phyloP scores from a whole-genome alignment of 1,284 basidiomycete genomes.

The Ceratobasidium theobromae region DNA sequence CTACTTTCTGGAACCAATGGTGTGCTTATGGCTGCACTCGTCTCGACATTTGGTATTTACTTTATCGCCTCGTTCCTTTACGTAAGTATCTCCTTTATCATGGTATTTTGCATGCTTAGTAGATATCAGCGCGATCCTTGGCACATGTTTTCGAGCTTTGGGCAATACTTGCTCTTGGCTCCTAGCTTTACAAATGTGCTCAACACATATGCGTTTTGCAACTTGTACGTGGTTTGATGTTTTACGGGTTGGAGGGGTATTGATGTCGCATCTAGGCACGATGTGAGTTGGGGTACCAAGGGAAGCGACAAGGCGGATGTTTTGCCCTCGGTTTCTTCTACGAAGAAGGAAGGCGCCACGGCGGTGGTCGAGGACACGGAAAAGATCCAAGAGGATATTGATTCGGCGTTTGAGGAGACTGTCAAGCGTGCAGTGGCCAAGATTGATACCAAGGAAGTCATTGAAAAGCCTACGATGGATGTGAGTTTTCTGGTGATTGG shows the following conservation, averaged over 20 bases:
- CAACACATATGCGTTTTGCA: conserved; percentile 96
- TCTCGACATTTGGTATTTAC: conserved; percentile 88
- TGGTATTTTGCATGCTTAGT: not conserved
- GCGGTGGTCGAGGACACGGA: conserved; percentile 82
- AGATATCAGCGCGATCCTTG: conserved; percentile 80
- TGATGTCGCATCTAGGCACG: conserved; percentile 44
- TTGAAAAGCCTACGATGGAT: conserved; percentile 85
- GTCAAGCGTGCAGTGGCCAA: conserved; percentile 91
- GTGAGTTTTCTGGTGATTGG: conserved; percentile 40
- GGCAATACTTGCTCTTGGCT: conserved; percentile 87
- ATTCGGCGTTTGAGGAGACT: conserved; percentile 91
- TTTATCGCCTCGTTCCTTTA: conserved; percentile 86
- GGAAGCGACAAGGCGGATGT: conserved; percentile 95
- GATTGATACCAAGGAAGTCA: conserved; percentile 63
- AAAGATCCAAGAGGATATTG: conserved; percentile 83
- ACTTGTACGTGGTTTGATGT: conserved; percentile 58
- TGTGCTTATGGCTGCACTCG: conserved; percentile 81
- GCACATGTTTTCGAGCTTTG: conserved; percentile 98
- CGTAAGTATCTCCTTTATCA: conserved; percentile 51
- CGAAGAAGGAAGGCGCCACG: conserved; percentile 62
- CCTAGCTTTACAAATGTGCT: conserved; percentile 92
- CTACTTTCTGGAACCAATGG: conserved; percentile 79
- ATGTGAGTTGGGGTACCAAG: conserved; percentile 85
- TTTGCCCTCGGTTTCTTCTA: conserved; percentile 86
- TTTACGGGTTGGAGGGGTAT: conserved; percentile 8